Evolutionary conservation across 495 filamentous ascomycete genomes (phyloP).

Genomic region (Geoglossum glabrum): DNA sequence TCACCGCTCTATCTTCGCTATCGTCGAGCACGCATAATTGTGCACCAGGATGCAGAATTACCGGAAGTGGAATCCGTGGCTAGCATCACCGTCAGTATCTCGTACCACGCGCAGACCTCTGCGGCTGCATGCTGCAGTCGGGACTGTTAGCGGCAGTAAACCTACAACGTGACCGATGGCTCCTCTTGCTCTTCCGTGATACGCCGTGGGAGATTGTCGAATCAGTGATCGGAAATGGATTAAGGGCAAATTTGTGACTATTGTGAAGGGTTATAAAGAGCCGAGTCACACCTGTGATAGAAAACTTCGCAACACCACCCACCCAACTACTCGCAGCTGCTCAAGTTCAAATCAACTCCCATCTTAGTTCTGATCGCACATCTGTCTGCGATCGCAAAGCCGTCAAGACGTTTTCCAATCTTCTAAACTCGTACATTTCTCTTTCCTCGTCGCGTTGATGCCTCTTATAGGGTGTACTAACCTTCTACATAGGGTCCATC

Average conservation of each 20-base stretch:
- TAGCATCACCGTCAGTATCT: background rate
- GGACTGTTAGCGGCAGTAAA: no score
- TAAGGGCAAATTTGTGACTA: background rate
- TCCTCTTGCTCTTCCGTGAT: background rate
- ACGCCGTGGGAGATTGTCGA: background rate
- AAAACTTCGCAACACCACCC: background rate
- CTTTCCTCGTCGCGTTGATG: background rate
- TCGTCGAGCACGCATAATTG: background rate
- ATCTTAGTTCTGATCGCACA: background rate
- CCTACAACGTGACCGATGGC: no score
- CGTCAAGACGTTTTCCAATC: slow-evolving; percentile 82
- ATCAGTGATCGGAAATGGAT: background rate
- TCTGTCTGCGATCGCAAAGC: slow-evolving; percentile 13
- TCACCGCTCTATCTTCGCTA: background rate
- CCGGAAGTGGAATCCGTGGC: background rate
- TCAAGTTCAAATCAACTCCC: background rate
- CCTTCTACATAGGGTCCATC: slow-evolving; percentile 47
- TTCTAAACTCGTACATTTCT: slow-evolving; percentile 63
- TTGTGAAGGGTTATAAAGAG: background rate
- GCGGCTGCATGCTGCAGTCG: background rate
- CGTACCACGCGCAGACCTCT: no score
- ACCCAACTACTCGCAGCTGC: background rate
- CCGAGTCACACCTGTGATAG: slow-evolving; percentile 1
- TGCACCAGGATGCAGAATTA: background rate
- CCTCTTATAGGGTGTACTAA: background rate